phyloP scores from a whole-genome alignment of 805 yeast species.

The Yamadazyma paraphyllophila region DNA sequence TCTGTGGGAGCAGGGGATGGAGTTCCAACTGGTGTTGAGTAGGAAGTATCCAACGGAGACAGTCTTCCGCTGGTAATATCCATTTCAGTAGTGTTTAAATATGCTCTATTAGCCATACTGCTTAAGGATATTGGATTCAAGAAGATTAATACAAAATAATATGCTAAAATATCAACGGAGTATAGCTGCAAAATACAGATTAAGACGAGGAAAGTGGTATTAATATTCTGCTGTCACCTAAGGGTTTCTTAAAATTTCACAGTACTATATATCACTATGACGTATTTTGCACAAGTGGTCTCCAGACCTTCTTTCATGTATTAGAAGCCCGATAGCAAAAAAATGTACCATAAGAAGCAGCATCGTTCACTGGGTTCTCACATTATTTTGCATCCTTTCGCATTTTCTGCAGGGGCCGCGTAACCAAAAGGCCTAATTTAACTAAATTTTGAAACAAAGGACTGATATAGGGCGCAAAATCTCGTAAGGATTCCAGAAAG shows the following conservation, averaged over 20 bases:
- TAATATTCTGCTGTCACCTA: background rate
- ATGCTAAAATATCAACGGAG: too few relatives aligned
- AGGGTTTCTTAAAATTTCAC: background rate
- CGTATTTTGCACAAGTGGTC: too few relatives aligned
- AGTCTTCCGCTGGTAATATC: too few relatives aligned
- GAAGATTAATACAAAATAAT: too few relatives aligned
- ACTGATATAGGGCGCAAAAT: background rate
- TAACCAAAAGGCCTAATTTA: background rate
- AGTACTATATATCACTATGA: background rate
- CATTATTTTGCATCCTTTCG: constrained; percentile 5
- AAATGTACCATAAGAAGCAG: background rate
- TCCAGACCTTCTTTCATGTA: too few relatives aligned
- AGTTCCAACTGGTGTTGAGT: too few relatives aligned
- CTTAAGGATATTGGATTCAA: too few relatives aligned
- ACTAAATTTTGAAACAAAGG: background rate
- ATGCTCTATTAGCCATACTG: too few relatives aligned
- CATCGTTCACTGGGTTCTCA: background rate
- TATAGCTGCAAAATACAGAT: too few relatives aligned
- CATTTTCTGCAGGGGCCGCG: background rate
- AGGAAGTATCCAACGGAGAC: too few relatives aligned
- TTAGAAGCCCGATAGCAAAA: background rate
- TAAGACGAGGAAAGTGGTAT: background rate
- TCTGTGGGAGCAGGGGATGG: too few relatives aligned
- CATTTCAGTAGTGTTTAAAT: too few relatives aligned
- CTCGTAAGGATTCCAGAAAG: background rate